Conservation (phyloP, 352 stramenopile genomes). For the Phytopythium kandeliae region DNA sequence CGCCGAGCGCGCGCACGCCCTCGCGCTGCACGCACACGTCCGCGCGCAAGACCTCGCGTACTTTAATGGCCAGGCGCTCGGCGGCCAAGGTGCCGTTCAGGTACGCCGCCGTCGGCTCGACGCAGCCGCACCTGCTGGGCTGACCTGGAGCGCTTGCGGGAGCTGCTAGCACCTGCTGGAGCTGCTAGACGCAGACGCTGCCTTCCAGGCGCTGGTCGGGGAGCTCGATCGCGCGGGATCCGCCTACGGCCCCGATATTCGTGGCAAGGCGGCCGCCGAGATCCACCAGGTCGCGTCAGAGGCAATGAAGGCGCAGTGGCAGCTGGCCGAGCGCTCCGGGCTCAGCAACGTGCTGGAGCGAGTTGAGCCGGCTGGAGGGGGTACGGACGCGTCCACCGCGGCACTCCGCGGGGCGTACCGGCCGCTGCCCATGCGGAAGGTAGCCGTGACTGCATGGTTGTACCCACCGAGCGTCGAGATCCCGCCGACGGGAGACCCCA, state of each 20-base stretch:
- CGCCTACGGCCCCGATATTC: slow-evolving; percentile 35
- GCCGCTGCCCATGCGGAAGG: slow-evolving; percentile 42
- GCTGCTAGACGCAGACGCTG: slow-evolving; percentile 41
- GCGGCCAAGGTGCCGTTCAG: slow-evolving; percentile 28
- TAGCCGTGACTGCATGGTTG: slow-evolving; percentile 61
- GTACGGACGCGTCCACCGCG: not conserved
- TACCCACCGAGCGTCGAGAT: slow-evolving; percentile 66
- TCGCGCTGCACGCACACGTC: slow-evolving; percentile 54
- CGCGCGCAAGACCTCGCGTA: slow-evolving; percentile 47
- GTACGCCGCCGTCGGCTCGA: slow-evolving; percentile 8
- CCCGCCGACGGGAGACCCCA: slow-evolving; percentile 44
- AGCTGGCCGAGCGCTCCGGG: slow-evolving; percentile 39
- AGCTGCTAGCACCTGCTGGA: slow-evolving; percentile 27
- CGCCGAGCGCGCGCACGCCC: slow-evolving; percentile 41
- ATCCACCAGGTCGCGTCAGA: slow-evolving; percentile 20
- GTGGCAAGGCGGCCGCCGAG: slow-evolving; percentile 26
- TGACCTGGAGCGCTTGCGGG: not conserved
- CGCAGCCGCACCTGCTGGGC: too few species aligned
- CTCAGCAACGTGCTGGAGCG: slow-evolving; percentile 47
- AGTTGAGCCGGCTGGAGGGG: slow-evolving; percentile 1
- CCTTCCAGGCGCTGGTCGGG: slow-evolving; percentile 47
- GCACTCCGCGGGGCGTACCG: slow-evolving; percentile 30
- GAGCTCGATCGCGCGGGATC: slow-evolving; percentile 37
- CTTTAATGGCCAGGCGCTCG: slow-evolving; percentile 32
- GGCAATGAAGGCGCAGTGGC: slow-evolving; percentile 55